Base-by-base conservation (phyloP, 495 filamentous ascomycete genomes). In the Hypoxylon intermedium region DNA sequence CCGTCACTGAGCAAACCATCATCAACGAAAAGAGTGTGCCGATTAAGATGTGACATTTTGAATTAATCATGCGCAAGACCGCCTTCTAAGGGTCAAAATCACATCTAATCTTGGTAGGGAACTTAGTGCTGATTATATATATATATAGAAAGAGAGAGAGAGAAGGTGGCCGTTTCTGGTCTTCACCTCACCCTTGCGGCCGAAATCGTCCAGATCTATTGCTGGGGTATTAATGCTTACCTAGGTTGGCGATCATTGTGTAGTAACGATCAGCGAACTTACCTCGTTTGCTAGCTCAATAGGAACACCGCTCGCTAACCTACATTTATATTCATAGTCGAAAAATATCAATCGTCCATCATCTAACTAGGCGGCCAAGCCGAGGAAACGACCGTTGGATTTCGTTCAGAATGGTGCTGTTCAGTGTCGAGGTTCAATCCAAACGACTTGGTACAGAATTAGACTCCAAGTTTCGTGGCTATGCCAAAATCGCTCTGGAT, bases 401-500 rank as follows among this genome's bases (percentile, higher is more conserved):
- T 30, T 30, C 26, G 26, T 26, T 46, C 18, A 18, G 28, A 48
- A 48, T 33, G 23, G 44, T 31, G 24, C 33, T 31, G 6, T 48
- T 48, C n/a, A 31, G 30, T 18, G 16, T 31, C 13, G 44, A 48
- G 44, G 44, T 24, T 33, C 44, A 31, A 31, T 48, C 23, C 28
- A 26, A 9, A 31, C 44, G 33, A 31, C 44, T 48, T 16, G 33
- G 33, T 16, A 31, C 44, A 26, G 44, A 48, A 48, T 31, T 48
- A 48, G 28, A 4, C 24, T 48, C 24, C 23, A 48, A 48, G 18
- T 48, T 31, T 31, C 44, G 33, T 12, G 44, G 44, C n/a, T 19
- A n/a, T 48, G 23, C 23, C 23, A 31, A 33, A 19, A 48, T 48
- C 44, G 28, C 9, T 16, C 30, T 33, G 44, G 44, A 48, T 19